phyloP scores from a whole-genome alignment of 495 filamentous ascomycete genomes.

The Penicillium bovifimosum region DNA sequence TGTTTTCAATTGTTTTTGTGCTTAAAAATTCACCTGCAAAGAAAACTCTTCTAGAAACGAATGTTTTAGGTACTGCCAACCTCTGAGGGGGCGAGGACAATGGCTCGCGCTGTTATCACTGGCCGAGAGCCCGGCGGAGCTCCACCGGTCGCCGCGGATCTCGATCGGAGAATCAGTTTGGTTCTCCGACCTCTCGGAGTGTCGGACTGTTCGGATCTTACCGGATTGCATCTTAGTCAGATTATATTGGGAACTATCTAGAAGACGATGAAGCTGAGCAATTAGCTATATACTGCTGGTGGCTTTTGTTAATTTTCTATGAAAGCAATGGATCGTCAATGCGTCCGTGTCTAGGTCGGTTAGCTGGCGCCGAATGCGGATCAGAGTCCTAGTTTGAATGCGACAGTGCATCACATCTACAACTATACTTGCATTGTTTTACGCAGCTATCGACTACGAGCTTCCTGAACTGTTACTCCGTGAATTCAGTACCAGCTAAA shows the following conservation, averaged over 20 bases:
- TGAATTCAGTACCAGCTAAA: background rate
- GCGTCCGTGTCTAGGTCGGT: too few relatives aligned
- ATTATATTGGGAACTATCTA: background rate
- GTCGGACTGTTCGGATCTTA: constrained; percentile 11
- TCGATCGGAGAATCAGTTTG: constrained; percentile 15
- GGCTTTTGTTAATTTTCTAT: too few relatives aligned
- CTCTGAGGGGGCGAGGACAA: constrained; percentile 5
- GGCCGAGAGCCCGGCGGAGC: constrained; percentile 7
- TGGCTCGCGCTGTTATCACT: constrained; percentile 16
- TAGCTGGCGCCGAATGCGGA: too few relatives aligned
- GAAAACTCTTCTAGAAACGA: background rate
- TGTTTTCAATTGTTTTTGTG: background rate
- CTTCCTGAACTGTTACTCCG: too few relatives aligned
- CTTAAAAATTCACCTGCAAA: background rate
- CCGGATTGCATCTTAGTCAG: background rate
- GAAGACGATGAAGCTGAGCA: too few relatives aligned
- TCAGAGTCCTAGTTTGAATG: too few relatives aligned
- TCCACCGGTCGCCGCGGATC: constrained; percentile 17
- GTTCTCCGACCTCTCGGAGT: constrained; percentile 21
- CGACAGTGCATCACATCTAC: too few relatives aligned
- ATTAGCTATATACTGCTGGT: too few relatives aligned
- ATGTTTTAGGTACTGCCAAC: constrained; percentile 1
- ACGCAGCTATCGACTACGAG: too few relatives aligned
- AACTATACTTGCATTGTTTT: too few relatives aligned
- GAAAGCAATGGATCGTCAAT: too few relatives aligned